Evolutionary conservation across 2,329 filamentous ascomycete genomes (phyloP).

Genomic region (Pochonia chlamydosporia): DNA sequence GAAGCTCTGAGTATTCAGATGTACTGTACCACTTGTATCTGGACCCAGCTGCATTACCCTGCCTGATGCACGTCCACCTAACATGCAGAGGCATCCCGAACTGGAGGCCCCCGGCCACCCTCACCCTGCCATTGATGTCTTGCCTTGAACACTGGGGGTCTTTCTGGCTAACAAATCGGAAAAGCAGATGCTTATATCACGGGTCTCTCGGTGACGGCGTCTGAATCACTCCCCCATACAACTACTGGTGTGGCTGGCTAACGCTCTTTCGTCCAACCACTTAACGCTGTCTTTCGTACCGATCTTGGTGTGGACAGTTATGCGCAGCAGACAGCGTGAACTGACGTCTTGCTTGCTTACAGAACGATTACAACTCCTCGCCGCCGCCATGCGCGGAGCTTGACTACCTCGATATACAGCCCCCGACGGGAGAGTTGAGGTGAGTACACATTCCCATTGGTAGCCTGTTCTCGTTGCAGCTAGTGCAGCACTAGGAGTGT

Average conservation of each 20-base stretch:
- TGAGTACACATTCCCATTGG: slow-evolving; percentile 31
- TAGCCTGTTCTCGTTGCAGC: slow-evolving; percentile 12
- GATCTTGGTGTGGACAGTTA: slow-evolving; percentile 2
- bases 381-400: slow-evolving; percentile 39
- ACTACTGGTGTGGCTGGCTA: slow-evolving; percentile 6
- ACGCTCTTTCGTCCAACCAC: slow-evolving; percentile 1
- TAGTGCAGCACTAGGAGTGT: slow-evolving; percentile 7
- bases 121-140: slow-evolving; percentile 13
- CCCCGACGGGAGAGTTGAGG: slow-evolving; percentile 48
- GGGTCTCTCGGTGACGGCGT: slow-evolving; percentile 9
- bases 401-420: slow-evolving; percentile 48
- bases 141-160: slow-evolving; percentile 5
- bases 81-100: slow-evolving; percentile 13
- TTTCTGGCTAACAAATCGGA: slow-evolving; percentile 9
- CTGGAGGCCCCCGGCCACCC: slow-evolving; percentile 9
- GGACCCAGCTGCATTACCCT: slow-evolving; percentile 11
- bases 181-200: slow-evolving; percentile 6
- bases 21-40: slow-evolving; percentile 16
- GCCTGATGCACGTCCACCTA: slow-evolving; percentile 13
- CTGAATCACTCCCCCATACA: slow-evolving; percentile 7
- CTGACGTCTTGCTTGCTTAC: slow-evolving; percentile 21
- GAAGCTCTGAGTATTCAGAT: slow-evolving; percentile 14
- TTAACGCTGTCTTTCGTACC: slow-evolving; percentile 2
- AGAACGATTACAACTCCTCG: slow-evolving; percentile 52
- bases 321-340: slow-evolving; percentile 10